A percentile compares a stretch with the other conserved stretches of the same genome.
Conservation (phyloP, 345 rosid species). For the Citrus hindsii region DNA sequence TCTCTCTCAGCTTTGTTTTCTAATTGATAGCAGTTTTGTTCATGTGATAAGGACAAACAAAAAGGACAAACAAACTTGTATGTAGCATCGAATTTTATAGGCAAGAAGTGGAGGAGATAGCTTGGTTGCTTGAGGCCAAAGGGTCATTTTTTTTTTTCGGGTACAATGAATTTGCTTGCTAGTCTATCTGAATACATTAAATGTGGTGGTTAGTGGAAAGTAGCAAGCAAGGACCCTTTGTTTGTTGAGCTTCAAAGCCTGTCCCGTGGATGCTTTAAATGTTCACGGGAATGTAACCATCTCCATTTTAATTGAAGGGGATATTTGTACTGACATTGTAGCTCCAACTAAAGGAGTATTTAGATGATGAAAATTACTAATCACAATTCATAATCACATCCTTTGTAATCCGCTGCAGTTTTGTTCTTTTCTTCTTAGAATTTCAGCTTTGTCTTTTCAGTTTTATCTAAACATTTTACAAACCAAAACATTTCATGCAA, state of each 20-base stretch:
- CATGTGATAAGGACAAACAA: background rate
- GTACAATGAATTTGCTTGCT: background rate
- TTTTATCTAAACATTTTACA: background rate
- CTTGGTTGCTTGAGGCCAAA: background rate
- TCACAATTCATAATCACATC: background rate
- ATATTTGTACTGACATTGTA: background rate
- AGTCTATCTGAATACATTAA: constrained; percentile 1
- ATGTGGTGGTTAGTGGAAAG: background rate
- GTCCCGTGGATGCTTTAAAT: constrained; percentile 3
- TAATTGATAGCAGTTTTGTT: background rate
- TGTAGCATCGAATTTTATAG: background rate
- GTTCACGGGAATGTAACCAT: background rate
- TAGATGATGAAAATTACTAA: background rate
- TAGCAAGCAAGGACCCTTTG: background rate
- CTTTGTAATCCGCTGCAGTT: background rate
- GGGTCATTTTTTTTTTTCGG: background rate
- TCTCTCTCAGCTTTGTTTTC: background rate
- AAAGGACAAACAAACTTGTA: background rate
- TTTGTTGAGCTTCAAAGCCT: background rate
- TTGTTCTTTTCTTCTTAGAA: background rate
- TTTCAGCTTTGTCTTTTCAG: background rate
- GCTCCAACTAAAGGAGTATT: background rate
- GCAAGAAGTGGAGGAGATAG: background rate
- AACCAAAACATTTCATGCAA: background rate
- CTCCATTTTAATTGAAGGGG: background rate